phyloP scores from a whole-genome alignment of 805 yeast genomes.

The Ogataea populi-albae region DNA sequence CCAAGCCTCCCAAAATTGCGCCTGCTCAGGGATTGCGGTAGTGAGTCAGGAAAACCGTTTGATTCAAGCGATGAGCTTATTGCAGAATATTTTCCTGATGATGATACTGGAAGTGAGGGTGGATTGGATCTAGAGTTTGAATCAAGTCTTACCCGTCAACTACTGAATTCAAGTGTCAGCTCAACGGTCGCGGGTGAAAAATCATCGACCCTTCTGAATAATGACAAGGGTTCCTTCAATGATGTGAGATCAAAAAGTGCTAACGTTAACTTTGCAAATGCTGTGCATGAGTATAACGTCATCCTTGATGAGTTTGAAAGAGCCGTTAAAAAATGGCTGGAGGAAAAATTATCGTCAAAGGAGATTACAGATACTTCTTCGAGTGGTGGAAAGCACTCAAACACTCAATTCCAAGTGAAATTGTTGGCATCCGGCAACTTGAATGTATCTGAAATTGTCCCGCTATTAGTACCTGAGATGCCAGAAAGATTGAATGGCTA shows the following conservation, averaged over 20 bases:
- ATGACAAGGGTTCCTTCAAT: too few relatives aligned
- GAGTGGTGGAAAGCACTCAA: conserved; percentile 3
- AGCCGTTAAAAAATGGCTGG: neutral
- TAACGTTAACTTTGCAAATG: conserved; percentile 1
- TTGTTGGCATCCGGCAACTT: conserved; percentile 3
- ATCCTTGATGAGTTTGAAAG: neutral
- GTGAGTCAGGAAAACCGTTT: too few relatives aligned
- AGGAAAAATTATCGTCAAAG: conserved; percentile 1
- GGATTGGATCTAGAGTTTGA: conserved; percentile 11
- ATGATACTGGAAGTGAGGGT: conserved; percentile 2
- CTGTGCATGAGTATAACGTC: neutral
- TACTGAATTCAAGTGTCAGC: conserved; percentile 5
- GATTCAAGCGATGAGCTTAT: too few relatives aligned
- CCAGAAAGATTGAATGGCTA: conserved; percentile 27
- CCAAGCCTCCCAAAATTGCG: conserved; percentile 24
- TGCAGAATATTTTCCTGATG: too few relatives aligned
- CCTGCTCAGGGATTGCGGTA: conserved; percentile 2
- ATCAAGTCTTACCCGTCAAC: neutral
- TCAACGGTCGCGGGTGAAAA: neutral
- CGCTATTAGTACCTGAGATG: conserved; percentile 34
- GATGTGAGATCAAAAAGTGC: too few relatives aligned
- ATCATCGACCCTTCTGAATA: too few relatives aligned
- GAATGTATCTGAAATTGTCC: conserved; percentile 23
- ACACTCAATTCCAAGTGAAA: conserved; percentile 11
- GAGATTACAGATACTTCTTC: too few relatives aligned